Base-by-base conservation (phyloP, 106 monocot species). In the Xerophyta viscosa region DNA sequence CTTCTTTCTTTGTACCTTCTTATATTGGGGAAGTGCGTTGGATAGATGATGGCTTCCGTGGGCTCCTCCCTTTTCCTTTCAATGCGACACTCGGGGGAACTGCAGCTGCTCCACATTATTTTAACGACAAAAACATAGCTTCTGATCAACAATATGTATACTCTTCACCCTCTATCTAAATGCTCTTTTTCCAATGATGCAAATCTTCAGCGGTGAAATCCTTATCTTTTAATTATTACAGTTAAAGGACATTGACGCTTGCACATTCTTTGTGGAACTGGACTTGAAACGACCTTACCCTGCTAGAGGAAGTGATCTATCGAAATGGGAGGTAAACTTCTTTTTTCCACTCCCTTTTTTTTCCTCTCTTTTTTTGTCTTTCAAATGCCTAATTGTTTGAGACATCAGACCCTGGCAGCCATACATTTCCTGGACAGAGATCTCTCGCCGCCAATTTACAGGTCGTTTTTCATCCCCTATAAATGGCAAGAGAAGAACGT, bases 1-100 rank as follows among this genome's bases (percentile, higher is more conserved):
- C 98, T 1, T 91, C 98, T 3, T 99, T 99, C 54, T 90, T 99
- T 58, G 56, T 98, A 37, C 98, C 90, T 4, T 69, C 82, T 8
- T 86, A 72, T 56, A 43, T 99, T 22, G 54, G 67, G 13, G 79
- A 90, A 73, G 90, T 99, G 25, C 76, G 72, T 59, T 99, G 90
- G 98, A 66, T 90, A 30, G 83, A 99, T 64, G 98, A 99, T 47
- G 98, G 90, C 14, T 99, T 99, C 52, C 62, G 72, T 57, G 86
- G 90, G 45, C 90, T 99, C 59, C 86, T 90, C 72, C 90, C 98
- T 22, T 70, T 99, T 37, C 98, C 98, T 15, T 99, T 91, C 68
- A 99, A 91, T 64, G 74, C 78, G 27, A 83, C 79, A 13, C 57
- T 99, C 44, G 98, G 98, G 26, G 98, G 98, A 41, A 90, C 83